Percentiles rank a stretch among this genome's conserved stretches.
Conservation (phyloP, 2,329 filamentous ascomycete genomes). For the Colletotrichum filicis region DNA sequence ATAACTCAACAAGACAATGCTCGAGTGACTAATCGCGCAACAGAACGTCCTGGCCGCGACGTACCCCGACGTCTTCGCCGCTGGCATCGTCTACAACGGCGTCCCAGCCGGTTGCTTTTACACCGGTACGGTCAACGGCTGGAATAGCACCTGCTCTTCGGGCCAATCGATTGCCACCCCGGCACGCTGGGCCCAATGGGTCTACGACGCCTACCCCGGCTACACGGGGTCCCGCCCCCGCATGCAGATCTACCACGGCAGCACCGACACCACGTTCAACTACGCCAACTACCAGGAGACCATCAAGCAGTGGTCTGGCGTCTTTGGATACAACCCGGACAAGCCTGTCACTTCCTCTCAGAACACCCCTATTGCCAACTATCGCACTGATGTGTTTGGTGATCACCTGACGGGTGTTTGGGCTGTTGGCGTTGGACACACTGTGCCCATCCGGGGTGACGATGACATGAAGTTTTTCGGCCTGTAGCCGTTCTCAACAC, state of each 20-base stretch:
- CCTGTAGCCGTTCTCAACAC: background rate
- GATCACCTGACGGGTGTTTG: constrained; percentile 41
- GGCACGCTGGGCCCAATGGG: constrained; percentile 52
- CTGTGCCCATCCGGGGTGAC: constrained; percentile 28
- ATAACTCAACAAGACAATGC: too few relatives aligned
- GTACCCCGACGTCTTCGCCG: constrained; percentile 66
- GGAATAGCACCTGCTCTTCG: constrained; percentile 66
- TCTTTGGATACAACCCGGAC: constrained; percentile 53
- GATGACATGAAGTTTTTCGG: constrained; percentile 35
- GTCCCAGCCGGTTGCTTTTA: constrained; percentile 67
- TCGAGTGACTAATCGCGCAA: background rate
- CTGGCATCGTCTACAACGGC: constrained; percentile 61
- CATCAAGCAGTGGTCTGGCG: constrained; percentile 66
- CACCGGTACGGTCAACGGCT: constrained; percentile 54
- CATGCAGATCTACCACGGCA: constrained; percentile 71
- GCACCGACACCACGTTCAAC: constrained; percentile 58
- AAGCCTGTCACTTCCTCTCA: constrained; percentile 42
- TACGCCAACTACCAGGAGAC: constrained; percentile 68
- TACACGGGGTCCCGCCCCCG: constrained; percentile 60
- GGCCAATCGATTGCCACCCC: constrained; percentile 58
- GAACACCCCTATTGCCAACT: constrained; percentile 50
- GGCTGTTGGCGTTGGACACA: constrained; percentile 42
- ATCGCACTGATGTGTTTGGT: constrained; percentile 52
- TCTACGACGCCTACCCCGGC: constrained; percentile 60
- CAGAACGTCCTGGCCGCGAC: constrained; percentile 60